Evolutionary conservation across 345 rosid genomes (phyloP).

Genomic region (Alliaria petiolata): DNA sequence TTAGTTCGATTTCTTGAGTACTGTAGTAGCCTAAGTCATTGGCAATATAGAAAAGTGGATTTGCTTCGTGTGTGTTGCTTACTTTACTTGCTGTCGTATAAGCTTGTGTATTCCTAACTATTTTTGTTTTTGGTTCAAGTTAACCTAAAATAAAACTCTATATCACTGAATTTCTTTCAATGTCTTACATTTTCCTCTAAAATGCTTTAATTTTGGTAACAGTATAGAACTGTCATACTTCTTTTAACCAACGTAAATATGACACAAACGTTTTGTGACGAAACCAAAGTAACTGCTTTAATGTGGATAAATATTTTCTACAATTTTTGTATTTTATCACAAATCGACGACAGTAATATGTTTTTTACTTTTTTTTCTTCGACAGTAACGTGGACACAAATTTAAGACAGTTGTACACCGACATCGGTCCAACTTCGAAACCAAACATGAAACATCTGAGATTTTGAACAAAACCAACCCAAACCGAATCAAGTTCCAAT

Average conservation of each 20-base stretch:
- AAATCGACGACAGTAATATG: no score
- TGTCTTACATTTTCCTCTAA: no score
- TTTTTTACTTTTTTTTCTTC: no score
- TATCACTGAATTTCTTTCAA: background rate
- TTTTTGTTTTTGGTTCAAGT: background rate
- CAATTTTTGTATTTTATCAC: no score
- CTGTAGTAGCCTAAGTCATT: background rate
- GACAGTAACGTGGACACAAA: no score
- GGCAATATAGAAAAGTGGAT: background rate
- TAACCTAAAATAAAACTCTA: background rate
- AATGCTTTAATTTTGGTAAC: no score
- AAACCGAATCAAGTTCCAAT: background rate
- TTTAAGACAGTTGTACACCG: no score
- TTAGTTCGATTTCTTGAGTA: conserved; percentile 1
- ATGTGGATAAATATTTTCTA: no score
- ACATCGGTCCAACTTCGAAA: background rate
- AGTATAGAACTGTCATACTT: background rate
- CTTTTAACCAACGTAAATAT: no score
- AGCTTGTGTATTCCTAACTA: background rate
- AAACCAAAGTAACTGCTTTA: no score
- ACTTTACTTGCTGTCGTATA: background rate
- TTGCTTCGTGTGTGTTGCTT: background rate
- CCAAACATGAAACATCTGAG: background rate
- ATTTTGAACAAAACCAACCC: background rate
- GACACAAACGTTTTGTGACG: background rate